Evolutionary conservation across 106 monocot species (phyloP).

Genomic region (Apostasia ramifera): DNA sequence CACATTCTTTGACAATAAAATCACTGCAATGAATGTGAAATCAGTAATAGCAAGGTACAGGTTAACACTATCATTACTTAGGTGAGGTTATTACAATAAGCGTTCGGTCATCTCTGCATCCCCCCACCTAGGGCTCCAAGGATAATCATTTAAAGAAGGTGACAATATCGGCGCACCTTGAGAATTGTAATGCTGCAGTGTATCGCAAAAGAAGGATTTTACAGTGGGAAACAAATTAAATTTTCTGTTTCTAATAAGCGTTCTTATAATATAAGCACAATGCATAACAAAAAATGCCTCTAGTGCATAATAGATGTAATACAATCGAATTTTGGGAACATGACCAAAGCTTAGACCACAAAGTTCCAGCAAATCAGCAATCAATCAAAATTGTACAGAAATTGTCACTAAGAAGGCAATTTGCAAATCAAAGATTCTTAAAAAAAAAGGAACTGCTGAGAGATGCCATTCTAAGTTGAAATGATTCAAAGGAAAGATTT

Average conservation of each 20-base stretch:
- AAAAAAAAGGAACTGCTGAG: too few relatives aligned
- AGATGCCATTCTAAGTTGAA: too few relatives aligned
- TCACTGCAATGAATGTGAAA: slow-evolving; percentile 41
- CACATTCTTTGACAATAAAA: slow-evolving; percentile 59
- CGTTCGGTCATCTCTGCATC: slow-evolving; percentile 56
- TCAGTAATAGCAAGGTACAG: not conserved
- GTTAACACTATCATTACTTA: not conserved
- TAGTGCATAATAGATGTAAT: not conserved
- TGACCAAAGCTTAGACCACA: too few relatives aligned
- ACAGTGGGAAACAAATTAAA: not conserved
- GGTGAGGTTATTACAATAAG: slow-evolving; percentile 49
- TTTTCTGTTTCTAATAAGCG: not conserved
- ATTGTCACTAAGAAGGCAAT: too few relatives aligned
- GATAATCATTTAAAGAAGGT: slow-evolving; percentile 57
- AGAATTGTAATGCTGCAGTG: slow-evolving; percentile 58
- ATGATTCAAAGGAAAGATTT: too few relatives aligned
- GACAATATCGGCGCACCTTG: slow-evolving; percentile 55
- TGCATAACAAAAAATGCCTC: not conserved
- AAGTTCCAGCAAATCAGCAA: too few relatives aligned
- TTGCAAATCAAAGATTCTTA: too few relatives aligned
- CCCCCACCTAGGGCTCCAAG: slow-evolving; percentile 98
- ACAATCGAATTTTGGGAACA: too few relatives aligned
- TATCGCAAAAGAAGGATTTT: not conserved
- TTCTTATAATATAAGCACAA: not conserved
- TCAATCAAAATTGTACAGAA: too few relatives aligned